Conservation (phyloP, 441 rosid species). For the Euphorbia celastroides region DNA sequence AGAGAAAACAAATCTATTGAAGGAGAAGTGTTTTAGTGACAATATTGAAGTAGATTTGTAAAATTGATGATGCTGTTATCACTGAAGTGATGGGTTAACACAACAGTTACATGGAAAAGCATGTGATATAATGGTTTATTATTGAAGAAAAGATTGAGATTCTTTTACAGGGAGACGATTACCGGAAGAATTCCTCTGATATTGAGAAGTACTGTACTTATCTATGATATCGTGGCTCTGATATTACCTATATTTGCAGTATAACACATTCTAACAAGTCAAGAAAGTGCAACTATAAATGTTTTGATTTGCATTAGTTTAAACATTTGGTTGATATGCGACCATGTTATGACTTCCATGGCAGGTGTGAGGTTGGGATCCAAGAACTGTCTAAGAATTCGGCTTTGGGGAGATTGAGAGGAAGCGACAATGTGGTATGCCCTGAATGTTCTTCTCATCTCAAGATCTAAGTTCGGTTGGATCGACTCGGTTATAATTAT, state of each 20-base stretch:
- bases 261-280: not conserved
- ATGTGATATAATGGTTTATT: not conserved
- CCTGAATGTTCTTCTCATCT: not conserved
- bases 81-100: not conserved
- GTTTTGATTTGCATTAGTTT: not conserved
- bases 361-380: conserved; percentile 85
- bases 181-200: not conserved
- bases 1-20: no score
- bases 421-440: conserved; percentile 88
- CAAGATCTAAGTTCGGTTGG: not conserved
- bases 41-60: not conserved
- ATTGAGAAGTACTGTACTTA: not conserved
- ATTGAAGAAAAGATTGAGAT: not conserved
- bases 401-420: conserved; percentile 82
- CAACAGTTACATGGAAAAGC: not conserved
- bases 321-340: not conserved
- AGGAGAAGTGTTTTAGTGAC: not conserved
- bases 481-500: not conserved
- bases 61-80: not conserved
- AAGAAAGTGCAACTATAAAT: not conserved
- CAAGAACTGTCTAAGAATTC: conserved; percentile 80
- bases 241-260: not conserved
- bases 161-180: not conserved
- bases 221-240: not conserved
- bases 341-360: no score